These are phyloP conservation scores for Flaveria sonorensis DNA, from an alignment of 129 eudicot genomes.

Conservation along the genomic window DNA sequence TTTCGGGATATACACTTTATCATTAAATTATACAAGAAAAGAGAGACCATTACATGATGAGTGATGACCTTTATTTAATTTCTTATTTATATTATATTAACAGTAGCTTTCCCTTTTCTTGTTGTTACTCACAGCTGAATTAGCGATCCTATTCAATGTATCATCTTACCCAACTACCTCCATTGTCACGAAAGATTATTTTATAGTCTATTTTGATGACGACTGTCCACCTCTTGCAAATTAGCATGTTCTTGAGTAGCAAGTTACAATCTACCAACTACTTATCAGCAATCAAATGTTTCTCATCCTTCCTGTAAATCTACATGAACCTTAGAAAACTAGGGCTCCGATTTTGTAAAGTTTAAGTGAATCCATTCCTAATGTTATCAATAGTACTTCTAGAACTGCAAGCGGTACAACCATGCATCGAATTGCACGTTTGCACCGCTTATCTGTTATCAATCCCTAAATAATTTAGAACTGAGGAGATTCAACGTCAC, in stretches of 20 bases:
- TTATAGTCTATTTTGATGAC: conserved; percentile 26
- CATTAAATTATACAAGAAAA: conserved; percentile 26
- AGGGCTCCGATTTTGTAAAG: conserved; percentile 9
- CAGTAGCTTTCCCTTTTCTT: conserved; percentile 27
- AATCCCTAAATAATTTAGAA: not conserved
- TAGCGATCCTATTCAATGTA: conserved; percentile 46
- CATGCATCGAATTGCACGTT: conserved; percentile 31
- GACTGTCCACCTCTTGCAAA: conserved; percentile 35
- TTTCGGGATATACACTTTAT: conserved; percentile 25
- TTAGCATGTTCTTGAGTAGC: conserved; percentile 19
- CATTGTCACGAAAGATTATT: conserved; percentile 39
- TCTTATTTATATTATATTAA: conserved; percentile 12
- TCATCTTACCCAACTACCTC: conserved; percentile 43
- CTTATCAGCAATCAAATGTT: conserved; percentile 24
- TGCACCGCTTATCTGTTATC: conserved; percentile 21
- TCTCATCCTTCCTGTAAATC: not conserved
- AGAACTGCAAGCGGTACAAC: not conserved
- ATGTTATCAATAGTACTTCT: not conserved
- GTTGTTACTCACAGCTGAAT: conserved; percentile 34
- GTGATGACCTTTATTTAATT: conserved; percentile 31
- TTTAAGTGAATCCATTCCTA: conserved; percentile 15
- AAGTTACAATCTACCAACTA: conserved; percentile 24
- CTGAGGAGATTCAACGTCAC: not conserved
- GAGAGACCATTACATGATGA: conserved; percentile 38
- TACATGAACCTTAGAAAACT: conserved; percentile 12